Percentiles rank a stretch among this genome's conserved stretches.
phyloP scores from a whole-genome alignment of 805 yeast genomes.

The Nakazawaea siamensis region DNA sequence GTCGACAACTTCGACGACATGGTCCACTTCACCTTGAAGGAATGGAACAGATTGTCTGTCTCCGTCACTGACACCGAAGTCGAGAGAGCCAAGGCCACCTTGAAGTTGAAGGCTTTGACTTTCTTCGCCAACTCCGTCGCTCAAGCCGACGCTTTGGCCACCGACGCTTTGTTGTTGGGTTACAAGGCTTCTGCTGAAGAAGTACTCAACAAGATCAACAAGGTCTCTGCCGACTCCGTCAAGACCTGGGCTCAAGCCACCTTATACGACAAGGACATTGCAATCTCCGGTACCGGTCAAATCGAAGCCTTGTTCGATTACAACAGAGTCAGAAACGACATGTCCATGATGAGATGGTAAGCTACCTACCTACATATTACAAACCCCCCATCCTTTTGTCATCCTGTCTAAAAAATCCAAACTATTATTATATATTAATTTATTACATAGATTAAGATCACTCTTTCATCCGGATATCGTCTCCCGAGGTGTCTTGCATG shows the following conservation, averaged over 20 bases:
- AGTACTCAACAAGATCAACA: conserved; percentile 53
- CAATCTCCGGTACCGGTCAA: conserved; percentile 78
- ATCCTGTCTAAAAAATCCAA: too few species aligned
- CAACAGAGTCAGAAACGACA: conserved; percentile 80
- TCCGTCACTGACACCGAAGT: conserved; percentile 73
- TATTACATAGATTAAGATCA: too few species aligned
- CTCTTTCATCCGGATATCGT: conserved; percentile 2
- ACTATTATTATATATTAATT: too few species aligned
- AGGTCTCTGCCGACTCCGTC: conserved; percentile 49
- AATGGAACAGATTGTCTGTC: conserved; percentile 80
- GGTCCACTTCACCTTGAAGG: conserved; percentile 72
- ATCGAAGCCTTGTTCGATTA: conserved; percentile 80
- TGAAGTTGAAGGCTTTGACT: conserved; percentile 55
- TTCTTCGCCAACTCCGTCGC: conserved; percentile 39
- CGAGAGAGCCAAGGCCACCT: conserved; percentile 65
- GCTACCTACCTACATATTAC: too few species aligned
- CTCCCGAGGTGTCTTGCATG: too few species aligned
- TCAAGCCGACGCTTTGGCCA: conserved; percentile 50
- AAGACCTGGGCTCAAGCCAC: conserved; percentile 67
- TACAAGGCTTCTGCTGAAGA: conserved; percentile 54
- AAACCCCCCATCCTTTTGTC: too few species aligned
- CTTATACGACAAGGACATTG: conserved; percentile 82
- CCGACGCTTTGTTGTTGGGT: conserved; percentile 51
- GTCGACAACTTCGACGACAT: conserved; percentile 61
- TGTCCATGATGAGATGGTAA: conserved; percentile 84